These are phyloP conservation scores for Pseudogymnoascus sp. DNA, from an alignment of 2,329 filamentous ascomycete species.

Conservation along the genomic window DNA sequence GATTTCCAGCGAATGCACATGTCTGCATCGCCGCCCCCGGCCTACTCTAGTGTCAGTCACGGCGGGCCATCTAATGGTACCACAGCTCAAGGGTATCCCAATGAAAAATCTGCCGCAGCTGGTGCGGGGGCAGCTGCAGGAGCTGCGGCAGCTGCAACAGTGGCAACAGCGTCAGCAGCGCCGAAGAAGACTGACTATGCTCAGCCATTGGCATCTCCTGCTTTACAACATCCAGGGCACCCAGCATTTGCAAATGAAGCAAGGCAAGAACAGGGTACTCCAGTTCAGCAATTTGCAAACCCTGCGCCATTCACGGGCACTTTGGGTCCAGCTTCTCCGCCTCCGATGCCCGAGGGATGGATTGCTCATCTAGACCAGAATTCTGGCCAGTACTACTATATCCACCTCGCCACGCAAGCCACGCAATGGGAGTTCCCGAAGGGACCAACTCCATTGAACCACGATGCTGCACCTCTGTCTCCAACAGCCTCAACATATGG, in stretches of 20 bases:
- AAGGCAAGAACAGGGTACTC: constrained; percentile 43
- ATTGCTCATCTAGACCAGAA: constrained; percentile 93
- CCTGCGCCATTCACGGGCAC: constrained; percentile 34
- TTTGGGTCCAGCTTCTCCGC: constrained; percentile 69
- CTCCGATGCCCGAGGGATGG: constrained; percentile 93
- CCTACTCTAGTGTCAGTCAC: constrained; percentile 72
- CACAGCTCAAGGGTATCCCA: constrained; percentile 54
- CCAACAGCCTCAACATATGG: constrained; percentile 70
- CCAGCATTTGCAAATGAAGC: constrained; percentile 87
- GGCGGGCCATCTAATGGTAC: constrained; percentile 32
- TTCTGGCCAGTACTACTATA: constrained; percentile 98
- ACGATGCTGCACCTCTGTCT: constrained; percentile 74
- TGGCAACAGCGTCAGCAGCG: constrained; percentile 23
- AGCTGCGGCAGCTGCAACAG: constrained; percentile 19
- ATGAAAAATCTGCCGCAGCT: constrained; percentile 52
- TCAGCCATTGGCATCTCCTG: constrained; percentile 29
- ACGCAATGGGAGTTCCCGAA: constrained; percentile 99
- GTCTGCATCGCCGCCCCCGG: constrained; percentile 80
- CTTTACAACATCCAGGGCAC: constrained; percentile 54
- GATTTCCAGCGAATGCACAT: constrained; percentile 78
- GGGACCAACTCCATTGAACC: constrained; percentile 78
- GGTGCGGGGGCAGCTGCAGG: constrained; percentile 22
- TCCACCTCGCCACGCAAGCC: constrained; percentile 86
- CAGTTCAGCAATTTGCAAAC: constrained; percentile 30
- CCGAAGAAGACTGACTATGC: constrained; percentile 30